Evolutionary conservation across 139 green algal species (phyloP), one percentile per base, ranked within the genome.

Genomic region (Volvox africanus): DNA sequence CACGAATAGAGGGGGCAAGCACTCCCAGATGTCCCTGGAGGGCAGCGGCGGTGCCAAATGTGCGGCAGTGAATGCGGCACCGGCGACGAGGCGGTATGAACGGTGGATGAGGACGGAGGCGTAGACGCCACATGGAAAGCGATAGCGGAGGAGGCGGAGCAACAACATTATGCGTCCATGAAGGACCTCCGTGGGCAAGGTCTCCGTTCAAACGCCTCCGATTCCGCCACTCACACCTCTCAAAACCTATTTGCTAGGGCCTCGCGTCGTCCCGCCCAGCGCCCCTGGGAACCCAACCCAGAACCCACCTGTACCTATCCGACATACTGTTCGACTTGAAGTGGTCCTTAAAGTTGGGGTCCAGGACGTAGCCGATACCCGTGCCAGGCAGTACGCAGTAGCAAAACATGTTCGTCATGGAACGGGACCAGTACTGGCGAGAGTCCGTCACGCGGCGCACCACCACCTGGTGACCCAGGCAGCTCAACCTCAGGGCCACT

Each of bases 401-500:
- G 65, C 88, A 91, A 33, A 94, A 94, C 19, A 84, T 81, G 62
- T 94, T 94, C 62, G 92, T 85, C 90, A 94, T 93, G 20, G 82
- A 78, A 44, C 88, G 88, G 61, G 80, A 93, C 92, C 92, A 94
- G 92, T 94, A 94, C 0, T 92, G 82, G 26, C 86, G 79, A 24
- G 73, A 85, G 88, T 93, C 86, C 14, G 91, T 20, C 90, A 94
- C 92, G 26, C 92, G 88, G 22, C 92, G 92, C 50, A 94, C 77
- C 21, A 93, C 90, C 37, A 94, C 79, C 0, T 36, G 33, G 68
- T 93, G 92, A 24, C 92, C 92, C 36, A 90, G 86, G 30, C 90
- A 83, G 37, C 71, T 69, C 32, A 93, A 89, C 28, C 80, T 68
- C 19, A 93, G 89, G 11, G 89, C 92, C 1, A 94, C 89, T 28